A percentile compares a stretch with the other conserved stretches of the same genome.
Conservation (phyloP, 1,139 yeast genomes). For the Scheffersomyces cryptocercus region DNA sequence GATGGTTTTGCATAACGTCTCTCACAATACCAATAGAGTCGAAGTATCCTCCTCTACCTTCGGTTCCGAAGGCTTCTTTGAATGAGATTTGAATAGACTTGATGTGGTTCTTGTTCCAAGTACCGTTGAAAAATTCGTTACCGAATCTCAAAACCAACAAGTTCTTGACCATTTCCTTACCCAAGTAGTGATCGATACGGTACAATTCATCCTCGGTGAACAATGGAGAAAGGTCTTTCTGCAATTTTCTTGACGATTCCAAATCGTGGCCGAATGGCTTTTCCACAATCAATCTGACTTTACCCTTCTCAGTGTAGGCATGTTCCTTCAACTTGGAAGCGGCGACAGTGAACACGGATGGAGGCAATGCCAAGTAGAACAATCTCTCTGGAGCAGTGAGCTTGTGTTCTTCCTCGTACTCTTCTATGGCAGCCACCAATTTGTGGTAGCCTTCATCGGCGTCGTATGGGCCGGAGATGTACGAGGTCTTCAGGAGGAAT, state of each 20-base stretch:
- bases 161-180: constrained; percentile 97
- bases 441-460: constrained; percentile 66
- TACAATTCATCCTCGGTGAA: constrained; percentile 89
- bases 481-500: constrained; percentile 65
- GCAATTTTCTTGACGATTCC: constrained; percentile 73
- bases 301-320: constrained; percentile 64
- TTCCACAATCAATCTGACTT: constrained; percentile 84
- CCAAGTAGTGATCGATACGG: constrained; percentile 96
- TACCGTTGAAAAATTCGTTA: constrained; percentile 77
- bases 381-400: constrained; percentile 65
- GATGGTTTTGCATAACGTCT: constrained; percentile 98
- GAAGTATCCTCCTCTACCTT: constrained; percentile 98
- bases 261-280: constrained; percentile 97
- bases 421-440: constrained; percentile 56
- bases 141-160: constrained; percentile 86
- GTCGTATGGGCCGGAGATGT: constrained; percentile 81
- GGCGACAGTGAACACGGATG: constrained; percentile 82
- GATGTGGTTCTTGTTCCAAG: constrained; percentile 83
- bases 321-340: constrained; percentile 70
- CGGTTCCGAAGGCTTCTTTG: constrained; percentile 97
- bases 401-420: constrained; percentile 53
- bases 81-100: constrained; percentile 82
- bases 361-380: constrained; percentile 93
- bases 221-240: constrained; percentile 74
- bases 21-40: constrained; percentile 94